Evolutionary conservation across 257 asterid genomes (phyloP).

Genomic region (Solanum habrochaites): DNA sequence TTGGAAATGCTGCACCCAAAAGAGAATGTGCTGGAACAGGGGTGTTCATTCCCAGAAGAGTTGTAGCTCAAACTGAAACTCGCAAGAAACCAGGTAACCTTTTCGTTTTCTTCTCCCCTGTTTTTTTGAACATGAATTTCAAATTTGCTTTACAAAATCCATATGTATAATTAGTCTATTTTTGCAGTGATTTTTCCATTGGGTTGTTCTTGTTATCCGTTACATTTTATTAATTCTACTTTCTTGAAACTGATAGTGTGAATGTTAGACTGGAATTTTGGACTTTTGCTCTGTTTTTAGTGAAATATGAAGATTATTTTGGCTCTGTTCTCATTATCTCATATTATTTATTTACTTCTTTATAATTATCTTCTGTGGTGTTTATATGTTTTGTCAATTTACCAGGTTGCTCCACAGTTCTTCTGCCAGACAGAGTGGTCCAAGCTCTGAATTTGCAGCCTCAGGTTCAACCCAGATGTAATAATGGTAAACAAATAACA

Average conservation of each 20-base stretch:
- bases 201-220: not conserved
- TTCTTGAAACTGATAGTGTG: not conserved
- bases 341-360: not conserved
- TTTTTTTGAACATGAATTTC: not conserved
- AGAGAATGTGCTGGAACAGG: conserved; percentile 77
- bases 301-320: not conserved
- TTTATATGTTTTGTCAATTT: not conserved
- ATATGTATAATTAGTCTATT: not conserved
- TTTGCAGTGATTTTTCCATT: not conserved
- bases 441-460: conserved; percentile 44
- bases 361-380: not conserved
- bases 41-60: conserved; percentile 60
- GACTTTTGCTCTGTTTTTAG: not conserved
- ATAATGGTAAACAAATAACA: not conserved
- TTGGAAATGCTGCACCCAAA: conserved; percentile 23
- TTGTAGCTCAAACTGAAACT: conserved; percentile 16
- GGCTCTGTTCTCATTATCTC: not conserved
- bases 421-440: conserved; percentile 57
- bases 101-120: not conserved
- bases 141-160: not conserved
- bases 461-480: not conserved
- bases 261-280: not conserved
- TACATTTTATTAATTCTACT: not conserved
- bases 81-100: conserved; percentile 37
- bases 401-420: conserved; percentile 45